These are phyloP conservation scores for Punctularia strigosozonata DNA, from an alignment of 768 basidiomycete species.

Conservation along the genomic window DNA sequence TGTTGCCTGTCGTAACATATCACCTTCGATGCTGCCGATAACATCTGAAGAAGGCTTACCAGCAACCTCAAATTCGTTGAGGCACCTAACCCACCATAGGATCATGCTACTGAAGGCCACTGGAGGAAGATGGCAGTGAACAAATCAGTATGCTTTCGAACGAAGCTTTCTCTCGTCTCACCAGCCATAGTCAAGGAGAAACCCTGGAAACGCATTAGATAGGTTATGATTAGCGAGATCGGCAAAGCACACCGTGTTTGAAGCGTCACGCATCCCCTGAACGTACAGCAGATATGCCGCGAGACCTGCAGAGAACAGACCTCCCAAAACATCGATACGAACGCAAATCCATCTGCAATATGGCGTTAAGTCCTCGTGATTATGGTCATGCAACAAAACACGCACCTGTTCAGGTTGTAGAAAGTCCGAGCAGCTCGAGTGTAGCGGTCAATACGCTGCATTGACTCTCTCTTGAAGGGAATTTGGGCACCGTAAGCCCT, in stretches of 20 bases:
- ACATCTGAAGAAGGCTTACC: conserved; percentile 15
- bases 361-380: background rate
- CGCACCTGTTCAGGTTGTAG: conserved; percentile 40
- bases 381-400: too few species aligned
- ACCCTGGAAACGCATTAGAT: too few species aligned
- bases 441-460: conserved; percentile 35
- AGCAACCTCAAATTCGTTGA: conserved; percentile 33
- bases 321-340: conserved; percentile 44
- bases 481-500: conserved; percentile 44
- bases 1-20: conserved; percentile 12
- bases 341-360: conserved; percentile 31
- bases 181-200: conserved; percentile 30
- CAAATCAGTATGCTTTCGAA: too few species aligned
- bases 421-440: conserved; percentile 26
- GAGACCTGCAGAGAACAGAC: conserved; percentile 36
- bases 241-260: too few species aligned
- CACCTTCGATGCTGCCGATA: background rate
- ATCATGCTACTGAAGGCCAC: conserved; percentile 47
- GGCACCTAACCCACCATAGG: conserved; percentile 33
- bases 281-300: conserved; percentile 42
- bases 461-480: conserved; percentile 27
- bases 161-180: conserved; percentile 5
- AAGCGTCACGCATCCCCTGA: conserved; percentile 24
- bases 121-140: conserved; percentile 6
- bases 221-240: too few species aligned